These are phyloP conservation scores for Amborella trichopoda DNA, from an alignment of 164 flowering plant genomes.

Conservation along the genomic window DNA sequence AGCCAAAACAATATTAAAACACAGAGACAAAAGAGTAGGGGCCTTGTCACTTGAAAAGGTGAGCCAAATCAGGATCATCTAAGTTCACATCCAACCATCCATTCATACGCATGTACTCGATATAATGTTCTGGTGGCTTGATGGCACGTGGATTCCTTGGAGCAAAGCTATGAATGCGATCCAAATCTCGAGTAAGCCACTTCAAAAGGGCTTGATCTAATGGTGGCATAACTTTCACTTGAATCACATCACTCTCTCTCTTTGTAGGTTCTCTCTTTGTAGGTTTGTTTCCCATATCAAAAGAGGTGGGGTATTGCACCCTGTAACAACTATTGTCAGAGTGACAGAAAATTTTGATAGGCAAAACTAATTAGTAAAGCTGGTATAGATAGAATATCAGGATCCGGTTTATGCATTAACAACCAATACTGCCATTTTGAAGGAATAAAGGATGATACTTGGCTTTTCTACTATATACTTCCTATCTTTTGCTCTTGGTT, in stretches of 20 bases:
- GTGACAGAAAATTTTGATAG: too few species aligned
- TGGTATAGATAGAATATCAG: too few species aligned
- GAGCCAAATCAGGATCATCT: slow-evolving; percentile 81
- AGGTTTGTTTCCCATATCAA: slow-evolving; percentile 64
- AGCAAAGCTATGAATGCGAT: slow-evolving; percentile 53
- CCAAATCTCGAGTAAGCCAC: slow-evolving; percentile 80
- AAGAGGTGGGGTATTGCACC: too few species aligned
- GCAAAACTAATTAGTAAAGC: too few species aligned
- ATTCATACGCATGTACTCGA: slow-evolving; percentile 62
- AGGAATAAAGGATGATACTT: too few species aligned
- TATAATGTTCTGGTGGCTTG: slow-evolving; percentile 68
- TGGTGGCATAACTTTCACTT: slow-evolving; percentile 57
- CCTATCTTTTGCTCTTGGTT: too few species aligned
- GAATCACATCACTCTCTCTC: slow-evolving; percentile 26
- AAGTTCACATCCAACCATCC: slow-evolving; percentile 69
- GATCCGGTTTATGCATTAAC: too few species aligned
- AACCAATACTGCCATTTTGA: too few species aligned
- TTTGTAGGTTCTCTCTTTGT: slow-evolving; percentile 16
- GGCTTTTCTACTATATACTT: too few species aligned
- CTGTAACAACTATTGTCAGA: too few species aligned
- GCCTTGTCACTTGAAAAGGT: slow-evolving; percentile 43
- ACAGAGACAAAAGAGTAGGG: too few species aligned
- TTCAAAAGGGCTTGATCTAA: slow-evolving; percentile 44
- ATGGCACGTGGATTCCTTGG: slow-evolving; percentile 43
- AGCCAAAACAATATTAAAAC: too few species aligned